These are phyloP conservation scores for Aspergillus candidus DNA, from an alignment of 2,329 filamentous ascomycete genomes.

Conservation along the genomic window DNA sequence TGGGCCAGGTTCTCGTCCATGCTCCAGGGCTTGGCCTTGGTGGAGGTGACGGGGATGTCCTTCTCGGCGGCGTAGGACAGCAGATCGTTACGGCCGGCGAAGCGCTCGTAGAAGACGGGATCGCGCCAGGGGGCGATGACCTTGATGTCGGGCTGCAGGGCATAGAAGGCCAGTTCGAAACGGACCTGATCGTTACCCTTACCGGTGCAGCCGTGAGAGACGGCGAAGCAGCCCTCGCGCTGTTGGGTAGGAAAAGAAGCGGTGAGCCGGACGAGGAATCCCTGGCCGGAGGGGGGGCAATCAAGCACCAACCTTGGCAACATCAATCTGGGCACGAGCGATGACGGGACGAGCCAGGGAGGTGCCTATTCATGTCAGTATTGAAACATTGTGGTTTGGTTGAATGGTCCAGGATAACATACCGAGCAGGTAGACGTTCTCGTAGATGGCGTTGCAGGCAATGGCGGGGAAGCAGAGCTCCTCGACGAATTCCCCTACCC, in stretches of 20 bases:
- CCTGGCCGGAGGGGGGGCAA: neutral
- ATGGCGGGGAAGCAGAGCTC: conserved; percentile 75
- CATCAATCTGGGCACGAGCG: conserved; percentile 39
- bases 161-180: conserved; percentile 47
- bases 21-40: conserved; percentile 47
- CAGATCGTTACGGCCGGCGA: conserved; percentile 45
- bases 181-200: conserved; percentile 47
- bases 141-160: conserved; percentile 43
- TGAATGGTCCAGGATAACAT: conserved; percentile 9
- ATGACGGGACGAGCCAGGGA: conserved; percentile 44
- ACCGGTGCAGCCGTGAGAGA: conserved; percentile 43
- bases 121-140: conserved; percentile 47
- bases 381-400: conserved; percentile 12
- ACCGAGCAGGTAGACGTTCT: conserved; percentile 59
- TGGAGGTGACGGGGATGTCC: conserved; percentile 44
- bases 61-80: conserved; percentile 45
- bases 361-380: conserved; percentile 19
- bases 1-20: conserved; percentile 57
- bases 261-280: neutral
- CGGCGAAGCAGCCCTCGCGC: conserved; percentile 40
- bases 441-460: conserved; percentile 56
- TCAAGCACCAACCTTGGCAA: conserved; percentile 19
- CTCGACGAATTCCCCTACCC: conserved; percentile 62
- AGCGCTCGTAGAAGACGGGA: conserved; percentile 44
- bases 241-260: conserved; percentile 12